A percentile compares a stretch with the other conserved stretches of the same genome.
These are phyloP conservation scores for Lagenaria siceraria DNA, from an alignment of 306 rosid genomes.

Conservation along the genomic window DNA sequence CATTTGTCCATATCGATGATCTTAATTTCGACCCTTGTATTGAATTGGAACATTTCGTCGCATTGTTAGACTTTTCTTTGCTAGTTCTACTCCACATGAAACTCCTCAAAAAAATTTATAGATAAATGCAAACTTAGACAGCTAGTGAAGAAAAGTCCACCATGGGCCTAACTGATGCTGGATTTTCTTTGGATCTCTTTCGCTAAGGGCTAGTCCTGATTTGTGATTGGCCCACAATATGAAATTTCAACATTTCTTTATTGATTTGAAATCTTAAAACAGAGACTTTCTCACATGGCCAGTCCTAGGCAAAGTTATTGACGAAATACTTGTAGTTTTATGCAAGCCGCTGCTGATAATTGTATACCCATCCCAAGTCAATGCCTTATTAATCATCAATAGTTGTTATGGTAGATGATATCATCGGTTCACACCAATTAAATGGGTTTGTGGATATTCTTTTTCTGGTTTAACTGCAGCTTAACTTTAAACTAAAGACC, in stretches of 20 bases:
- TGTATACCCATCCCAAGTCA: slow-evolving; percentile 10
- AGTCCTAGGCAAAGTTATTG: background rate
- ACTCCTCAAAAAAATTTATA: background rate
- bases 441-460: background rate
- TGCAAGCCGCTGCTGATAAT: background rate
- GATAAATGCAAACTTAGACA: background rate
- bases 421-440: background rate
- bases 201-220: background rate
- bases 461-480: slow-evolving; percentile 14
- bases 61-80: background rate
- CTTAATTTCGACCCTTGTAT: background rate
- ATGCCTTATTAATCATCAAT: slow-evolving; percentile 10
- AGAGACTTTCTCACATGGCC: background rate
- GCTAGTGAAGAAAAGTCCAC: background rate
- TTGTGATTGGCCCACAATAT: background rate
- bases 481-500: background rate
- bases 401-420: background rate
- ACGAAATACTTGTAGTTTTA: background rate
- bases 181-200: background rate
- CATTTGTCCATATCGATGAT: background rate
- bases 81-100: background rate
- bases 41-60: background rate
- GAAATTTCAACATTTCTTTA: background rate
- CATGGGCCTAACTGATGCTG: background rate
- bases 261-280: background rate